phyloP scores from a whole-genome alignment of 306 rosid species.

The Styphnolobium japonicum region DNA sequence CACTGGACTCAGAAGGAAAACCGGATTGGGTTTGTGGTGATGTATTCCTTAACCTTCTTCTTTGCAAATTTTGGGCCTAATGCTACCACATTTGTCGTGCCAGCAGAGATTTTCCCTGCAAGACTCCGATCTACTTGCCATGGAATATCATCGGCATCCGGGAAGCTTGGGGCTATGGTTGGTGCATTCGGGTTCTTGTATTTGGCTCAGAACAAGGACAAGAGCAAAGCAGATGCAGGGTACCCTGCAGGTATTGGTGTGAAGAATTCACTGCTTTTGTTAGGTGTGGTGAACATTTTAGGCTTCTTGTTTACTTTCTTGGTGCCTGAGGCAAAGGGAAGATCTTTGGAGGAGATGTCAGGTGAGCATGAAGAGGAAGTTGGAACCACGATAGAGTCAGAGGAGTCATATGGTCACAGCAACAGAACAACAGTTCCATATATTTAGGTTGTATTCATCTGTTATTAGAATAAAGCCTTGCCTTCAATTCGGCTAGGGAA shows the following conservation, averaged over 20 bases:
- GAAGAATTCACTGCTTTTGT: conserved; percentile 43
- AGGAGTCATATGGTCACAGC: background rate
- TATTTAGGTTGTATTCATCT: conserved; percentile 4
- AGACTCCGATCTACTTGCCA: conserved; percentile 77
- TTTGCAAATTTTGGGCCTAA: conserved; percentile 81
- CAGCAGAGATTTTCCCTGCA: conserved; percentile 78
- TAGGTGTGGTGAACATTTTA: conserved; percentile 53
- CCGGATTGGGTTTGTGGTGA: conserved; percentile 54
- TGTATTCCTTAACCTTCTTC: conserved; percentile 69
- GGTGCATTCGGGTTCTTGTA: conserved; percentile 83
- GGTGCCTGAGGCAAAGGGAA: conserved; percentile 77
- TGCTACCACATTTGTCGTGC: conserved; percentile 77
- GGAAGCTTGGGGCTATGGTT: conserved; percentile 75
- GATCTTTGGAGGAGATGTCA: conserved; percentile 72
- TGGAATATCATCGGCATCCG: conserved; percentile 65
- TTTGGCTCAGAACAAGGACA: conserved; percentile 63
- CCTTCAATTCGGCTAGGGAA: background rate
- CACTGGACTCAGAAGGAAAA: conserved; percentile 63
- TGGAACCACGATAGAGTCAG: conserved; percentile 4
- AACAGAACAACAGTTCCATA: conserved; percentile 31
- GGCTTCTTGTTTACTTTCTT: conserved; percentile 62
- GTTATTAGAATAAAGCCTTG: background rate
- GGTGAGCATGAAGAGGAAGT: conserved; percentile 61
- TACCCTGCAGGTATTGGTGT: conserved; percentile 75
- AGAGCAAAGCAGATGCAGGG: conserved; percentile 60